A percentile compares a stretch with the other conserved stretches of the same genome.
phyloP scores from a whole-genome alignment of 345 rosid genomes.

The Murraya koenigii region DNA sequence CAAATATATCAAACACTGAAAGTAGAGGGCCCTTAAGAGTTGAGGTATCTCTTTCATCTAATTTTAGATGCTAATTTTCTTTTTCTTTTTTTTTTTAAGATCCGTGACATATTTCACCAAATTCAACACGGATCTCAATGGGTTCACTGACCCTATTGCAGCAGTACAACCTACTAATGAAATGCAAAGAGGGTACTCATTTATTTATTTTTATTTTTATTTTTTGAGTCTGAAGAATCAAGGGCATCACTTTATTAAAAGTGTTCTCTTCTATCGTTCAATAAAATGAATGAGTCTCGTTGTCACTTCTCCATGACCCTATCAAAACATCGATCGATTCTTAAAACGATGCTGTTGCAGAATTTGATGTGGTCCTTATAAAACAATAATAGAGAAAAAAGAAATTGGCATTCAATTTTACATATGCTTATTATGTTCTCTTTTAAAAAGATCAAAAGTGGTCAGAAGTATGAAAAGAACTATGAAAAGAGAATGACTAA shows the following conservation, averaged over 20 bases:
- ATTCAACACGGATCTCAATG: conserved; percentile 31
- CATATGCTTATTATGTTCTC: too few species aligned
- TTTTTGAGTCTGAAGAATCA: conserved; percentile 5
- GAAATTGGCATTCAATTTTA: too few species aligned
- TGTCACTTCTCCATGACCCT: background rate
- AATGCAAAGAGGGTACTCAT: background rate
- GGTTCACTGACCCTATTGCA: conserved; percentile 10
- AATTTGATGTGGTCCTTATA: conserved; percentile 3
- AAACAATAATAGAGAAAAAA: background rate
- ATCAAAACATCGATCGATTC: conserved; percentile 11
- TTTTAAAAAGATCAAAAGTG: too few species aligned
- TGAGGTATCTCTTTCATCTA: conserved; percentile 32
- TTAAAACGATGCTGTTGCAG: background rate
- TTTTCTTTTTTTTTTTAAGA: background rate
- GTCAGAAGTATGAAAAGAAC: too few species aligned
- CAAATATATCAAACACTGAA: background rate
- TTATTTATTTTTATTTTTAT: background rate
- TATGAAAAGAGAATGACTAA: too few species aligned
- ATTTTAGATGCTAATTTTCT: background rate
- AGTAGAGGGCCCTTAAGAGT: conserved; percentile 23
- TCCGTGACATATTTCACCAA: conserved; percentile 17
- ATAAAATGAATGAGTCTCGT: background rate
- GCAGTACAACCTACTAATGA: conserved; percentile 1
- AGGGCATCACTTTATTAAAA: conserved; percentile 15
- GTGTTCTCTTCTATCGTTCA: background rate